Conservation (phyloP, 169 alveolate species). For the Plasmodium gaboni region DNA sequence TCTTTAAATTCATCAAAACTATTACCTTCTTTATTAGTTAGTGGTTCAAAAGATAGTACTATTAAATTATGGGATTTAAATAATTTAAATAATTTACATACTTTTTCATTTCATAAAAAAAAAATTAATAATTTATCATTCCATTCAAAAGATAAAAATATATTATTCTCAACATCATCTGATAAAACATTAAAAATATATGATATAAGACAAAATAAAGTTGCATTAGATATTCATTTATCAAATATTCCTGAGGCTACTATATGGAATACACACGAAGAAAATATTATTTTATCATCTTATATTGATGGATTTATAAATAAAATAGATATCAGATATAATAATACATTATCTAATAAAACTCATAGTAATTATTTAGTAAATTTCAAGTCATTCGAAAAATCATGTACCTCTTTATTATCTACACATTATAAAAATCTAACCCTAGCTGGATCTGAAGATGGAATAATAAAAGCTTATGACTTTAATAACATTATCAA, state of each 20-base stretch:
- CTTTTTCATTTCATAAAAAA: conserved; percentile 45
- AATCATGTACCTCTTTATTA: conserved; percentile 35
- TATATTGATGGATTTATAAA: conserved; percentile 47
- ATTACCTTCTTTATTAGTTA: conserved; percentile 27
- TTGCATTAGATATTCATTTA: conserved; percentile 24
- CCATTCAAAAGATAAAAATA: conserved; percentile 27
- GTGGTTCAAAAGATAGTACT: conserved; percentile 65
- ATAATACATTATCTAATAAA: conserved; percentile 4
- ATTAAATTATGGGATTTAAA: conserved; percentile 60
- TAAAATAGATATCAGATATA: conserved; percentile 35
- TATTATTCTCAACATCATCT: conserved; percentile 30
- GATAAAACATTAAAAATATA: conserved; percentile 66
- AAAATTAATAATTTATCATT: conserved; percentile 38
- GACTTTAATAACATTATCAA: conserved; percentile 19
- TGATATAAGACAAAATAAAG: conserved; percentile 45
- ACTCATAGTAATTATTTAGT: background rate
- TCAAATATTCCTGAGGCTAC: conserved; percentile 45
- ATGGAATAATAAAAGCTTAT: conserved; percentile 34
- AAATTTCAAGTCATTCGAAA: conserved; percentile 43
- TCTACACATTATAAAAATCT: conserved; percentile 30
- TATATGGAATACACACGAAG: conserved; percentile 34
- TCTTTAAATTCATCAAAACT: conserved; percentile 39
- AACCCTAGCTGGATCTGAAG: conserved; percentile 60
- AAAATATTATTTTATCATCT: conserved; percentile 11
- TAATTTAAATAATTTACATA: conserved; percentile 7